Base-by-base conservation (phyloP, 345 rosid species). In the Sonneratia alba region DNA sequence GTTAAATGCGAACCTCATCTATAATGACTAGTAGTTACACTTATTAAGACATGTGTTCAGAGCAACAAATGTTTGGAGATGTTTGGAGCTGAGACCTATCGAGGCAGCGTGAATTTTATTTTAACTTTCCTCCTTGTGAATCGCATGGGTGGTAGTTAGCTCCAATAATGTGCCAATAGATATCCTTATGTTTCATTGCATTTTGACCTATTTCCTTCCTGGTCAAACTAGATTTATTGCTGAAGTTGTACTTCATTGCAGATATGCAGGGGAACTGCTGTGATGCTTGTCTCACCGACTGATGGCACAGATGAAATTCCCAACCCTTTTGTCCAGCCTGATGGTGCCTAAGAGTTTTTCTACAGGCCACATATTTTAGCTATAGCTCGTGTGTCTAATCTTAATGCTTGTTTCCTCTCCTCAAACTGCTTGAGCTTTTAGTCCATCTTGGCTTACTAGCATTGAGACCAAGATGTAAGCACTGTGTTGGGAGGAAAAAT, bases 301-400 rank as follows among this genome's bases (percentile, higher is more conserved):
- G 99, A 95, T 77, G 99, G 98, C 34, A 95, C 98, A 3, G 99
- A 95, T 57, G 99, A 95, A 82, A 95, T 95, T 24, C 96, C 99
- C 69, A 95, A 95, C 81, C 99, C 99, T 36, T 95, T 95, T 12
- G 49, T 84, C 76, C 97, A 90, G 74, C 87, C 93, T 18, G 99
- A 94, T 70, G 97, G 97, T 34, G 87, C 95, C 76, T 95, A 86
- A 79, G 15, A 24, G 22, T 19, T 57, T 24, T 32, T n/a, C 27
- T 10, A n/a, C n/a, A 7, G 3, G 0, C 1, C 34, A 32, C 10
- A 7, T 55, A 5, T 57, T 19, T 57, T 57, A 7, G 32, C 66
- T 61, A 8, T 3, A 18, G 6, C 3, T 4, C 6, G 22, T 16
- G 22, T 13, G 18, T 27, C 36, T 61, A 32, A 27, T 32, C 18